Evolutionary conservation across 2,329 filamentous ascomycete genomes (phyloP).

Genomic region (Pseudogymnoascus sp.): DNA sequence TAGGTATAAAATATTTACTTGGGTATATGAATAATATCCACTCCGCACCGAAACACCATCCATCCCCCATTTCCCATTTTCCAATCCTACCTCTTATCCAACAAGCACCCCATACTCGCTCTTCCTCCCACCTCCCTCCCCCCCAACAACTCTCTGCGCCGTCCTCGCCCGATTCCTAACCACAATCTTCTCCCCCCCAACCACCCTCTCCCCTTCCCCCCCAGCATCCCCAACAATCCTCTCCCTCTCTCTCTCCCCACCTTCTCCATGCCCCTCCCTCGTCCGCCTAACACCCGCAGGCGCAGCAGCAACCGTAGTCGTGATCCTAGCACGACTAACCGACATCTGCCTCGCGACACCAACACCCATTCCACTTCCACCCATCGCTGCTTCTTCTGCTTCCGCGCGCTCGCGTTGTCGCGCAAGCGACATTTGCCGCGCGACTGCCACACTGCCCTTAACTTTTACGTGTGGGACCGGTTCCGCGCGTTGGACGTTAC

Average conservation of each 20-base stretch:
- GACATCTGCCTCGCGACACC: not conserved
- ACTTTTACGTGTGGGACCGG: not conserved
- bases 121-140: not conserved
- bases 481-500: not conserved
- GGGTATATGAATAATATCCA: not conserved
- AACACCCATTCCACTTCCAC: not conserved
- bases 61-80: not conserved
- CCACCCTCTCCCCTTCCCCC: slow-evolving; percentile 6
- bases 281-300: not conserved
- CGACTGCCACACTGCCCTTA: not conserved
- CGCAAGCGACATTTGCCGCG: not conserved
- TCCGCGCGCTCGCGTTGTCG: not conserved
- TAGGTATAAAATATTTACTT: not conserved
- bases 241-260: not conserved
- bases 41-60: not conserved
- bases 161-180: not conserved
- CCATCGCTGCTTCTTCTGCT: not conserved
- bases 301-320: not conserved
- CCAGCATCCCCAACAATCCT: not conserved
- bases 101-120: not conserved
- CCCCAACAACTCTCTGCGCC: not conserved
- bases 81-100: not conserved
- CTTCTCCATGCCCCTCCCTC: not conserved
- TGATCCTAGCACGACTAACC: not conserved
- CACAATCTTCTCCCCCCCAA: not conserved